phyloP scores from a whole-genome alignment of 2,329 filamentous ascomycete species.

The Zelopaecilomyces penicillatus region DNA sequence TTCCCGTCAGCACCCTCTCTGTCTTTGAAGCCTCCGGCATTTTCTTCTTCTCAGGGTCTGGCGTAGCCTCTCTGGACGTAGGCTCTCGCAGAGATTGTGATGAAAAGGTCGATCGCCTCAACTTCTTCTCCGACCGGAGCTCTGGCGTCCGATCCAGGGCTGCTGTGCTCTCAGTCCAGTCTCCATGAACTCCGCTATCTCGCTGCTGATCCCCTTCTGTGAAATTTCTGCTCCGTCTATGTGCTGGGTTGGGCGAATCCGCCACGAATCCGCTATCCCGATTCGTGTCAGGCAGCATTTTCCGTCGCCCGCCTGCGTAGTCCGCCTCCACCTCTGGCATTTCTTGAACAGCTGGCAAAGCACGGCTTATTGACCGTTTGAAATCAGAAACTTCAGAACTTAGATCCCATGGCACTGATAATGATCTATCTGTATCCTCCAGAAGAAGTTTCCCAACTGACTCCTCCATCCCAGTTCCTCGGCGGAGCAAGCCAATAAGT shows the following conservation, averaged over 20 bases:
- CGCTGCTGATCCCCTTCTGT: slow-evolving; percentile 29
- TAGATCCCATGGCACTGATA: slow-evolving; percentile 7
- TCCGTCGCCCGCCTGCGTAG: slow-evolving; percentile 5
- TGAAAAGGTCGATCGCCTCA: slow-evolving; percentile 24
- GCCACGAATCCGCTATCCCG: slow-evolving; percentile 24
- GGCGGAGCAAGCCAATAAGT: slow-evolving; percentile 21
- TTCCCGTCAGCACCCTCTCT: slow-evolving; percentile 11
- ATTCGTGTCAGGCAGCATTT: slow-evolving; percentile 28
- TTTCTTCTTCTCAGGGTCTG: slow-evolving; percentile 36
- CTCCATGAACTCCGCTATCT: slow-evolving; percentile 50
- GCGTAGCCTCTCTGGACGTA: slow-evolving; percentile 25
- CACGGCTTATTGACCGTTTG: slow-evolving; percentile 33
- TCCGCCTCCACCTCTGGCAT: slow-evolving; percentile 37
- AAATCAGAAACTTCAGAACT: slow-evolving; percentile 28
- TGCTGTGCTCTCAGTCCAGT: slow-evolving; percentile 30
- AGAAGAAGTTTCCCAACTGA: slow-evolving; percentile 21
- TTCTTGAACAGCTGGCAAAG: slow-evolving; percentile 44
- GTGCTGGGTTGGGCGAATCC: slow-evolving; percentile 34
- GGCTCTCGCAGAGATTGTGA: slow-evolving; percentile 35
- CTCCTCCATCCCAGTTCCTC: slow-evolving; percentile 22
- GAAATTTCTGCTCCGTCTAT: slow-evolving; percentile 24
- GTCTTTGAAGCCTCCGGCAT: slow-evolving; percentile 10
- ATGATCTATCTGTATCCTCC: slow-evolving; percentile 15
- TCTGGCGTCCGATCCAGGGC: slow-evolving; percentile 20
- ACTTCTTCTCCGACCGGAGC: slow-evolving; percentile 16